Conservation (phyloP, 441 rosid species). For the Erodium moschatum region DNA sequence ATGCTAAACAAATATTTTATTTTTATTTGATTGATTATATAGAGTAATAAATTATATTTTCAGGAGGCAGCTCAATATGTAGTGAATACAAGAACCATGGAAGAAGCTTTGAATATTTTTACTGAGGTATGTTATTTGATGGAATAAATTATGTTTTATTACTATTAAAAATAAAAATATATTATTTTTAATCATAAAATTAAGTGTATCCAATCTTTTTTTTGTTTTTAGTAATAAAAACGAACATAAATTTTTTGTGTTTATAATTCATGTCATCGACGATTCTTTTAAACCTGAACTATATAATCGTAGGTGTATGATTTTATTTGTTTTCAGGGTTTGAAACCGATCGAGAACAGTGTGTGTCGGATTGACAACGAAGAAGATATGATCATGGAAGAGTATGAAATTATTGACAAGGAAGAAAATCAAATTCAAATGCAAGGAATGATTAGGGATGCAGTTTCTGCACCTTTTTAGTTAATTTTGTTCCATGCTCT, state of each 20-base stretch:
- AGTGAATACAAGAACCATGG: conserved; percentile 29
- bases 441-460: conserved; percentile 15
- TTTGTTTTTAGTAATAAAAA: too few relatives aligned
- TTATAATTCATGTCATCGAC: too few relatives aligned
- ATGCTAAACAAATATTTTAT: not conserved
- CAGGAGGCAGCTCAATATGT: conserved; percentile 47
- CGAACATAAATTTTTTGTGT: too few relatives aligned
- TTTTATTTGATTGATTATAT: not conserved
- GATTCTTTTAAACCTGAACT: too few relatives aligned
- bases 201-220: too few relatives aligned
- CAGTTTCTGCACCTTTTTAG: conserved; percentile 34
- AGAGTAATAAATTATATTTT: not conserved
- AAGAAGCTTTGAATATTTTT: conserved; percentile 40
- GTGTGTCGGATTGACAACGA: not conserved
- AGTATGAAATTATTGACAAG: not conserved
- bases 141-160: not conserved
- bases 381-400: not conserved
- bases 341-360: conserved; percentile 22
- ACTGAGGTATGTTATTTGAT: conserved; percentile 24
- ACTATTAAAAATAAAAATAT: not conserved
- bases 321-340: conserved; percentile 30
- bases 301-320: too few relatives aligned
- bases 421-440: conserved; percentile 8
- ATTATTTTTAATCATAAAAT: too few relatives aligned
- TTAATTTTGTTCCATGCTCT: not conserved